Conservation (phyloP, 1,284 basidiomycete genomes). For the Ganoderma boninense region DNA sequence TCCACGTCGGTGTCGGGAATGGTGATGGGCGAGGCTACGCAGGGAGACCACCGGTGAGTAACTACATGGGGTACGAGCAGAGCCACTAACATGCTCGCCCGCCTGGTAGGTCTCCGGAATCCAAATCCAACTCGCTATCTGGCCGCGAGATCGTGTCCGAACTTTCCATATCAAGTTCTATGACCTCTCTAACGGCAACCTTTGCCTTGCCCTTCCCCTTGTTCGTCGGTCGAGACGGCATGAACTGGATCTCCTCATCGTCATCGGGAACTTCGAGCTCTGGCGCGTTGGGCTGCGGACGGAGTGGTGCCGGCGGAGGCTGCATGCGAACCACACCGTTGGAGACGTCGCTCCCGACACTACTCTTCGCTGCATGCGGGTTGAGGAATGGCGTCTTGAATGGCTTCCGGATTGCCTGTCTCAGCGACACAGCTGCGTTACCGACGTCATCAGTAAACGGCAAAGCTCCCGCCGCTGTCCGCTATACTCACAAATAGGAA, state of each 20-base stretch:
- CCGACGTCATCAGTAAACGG: neutral
- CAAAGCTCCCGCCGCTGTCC: neutral
- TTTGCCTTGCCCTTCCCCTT: neutral
- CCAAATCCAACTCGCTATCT: constrained; percentile 1
- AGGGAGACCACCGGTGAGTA: neutral
- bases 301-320: neutral
- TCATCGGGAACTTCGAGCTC: neutral
- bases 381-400: constrained; percentile 35
- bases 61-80: neutral
- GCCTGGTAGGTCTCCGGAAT: neutral
- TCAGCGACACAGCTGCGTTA: constrained; percentile 56
- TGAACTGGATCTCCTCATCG: neutral
- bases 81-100: neutral
- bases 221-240: neutral
- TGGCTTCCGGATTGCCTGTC: constrained; percentile 56
- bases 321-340: neutral
- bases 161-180: neutral
- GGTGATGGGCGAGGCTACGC: constrained; percentile 36
- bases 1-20: constrained; percentile 48
- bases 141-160: neutral
- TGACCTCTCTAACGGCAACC: neutral
- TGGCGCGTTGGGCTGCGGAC: neutral
- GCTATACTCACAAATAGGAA: constrained; percentile 47
- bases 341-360: constrained; percentile 15
- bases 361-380: constrained; percentile 22